phyloP scores from a whole-genome alignment of 2,329 filamentous ascomycete genomes.

The Fusarium algeriense region DNA sequence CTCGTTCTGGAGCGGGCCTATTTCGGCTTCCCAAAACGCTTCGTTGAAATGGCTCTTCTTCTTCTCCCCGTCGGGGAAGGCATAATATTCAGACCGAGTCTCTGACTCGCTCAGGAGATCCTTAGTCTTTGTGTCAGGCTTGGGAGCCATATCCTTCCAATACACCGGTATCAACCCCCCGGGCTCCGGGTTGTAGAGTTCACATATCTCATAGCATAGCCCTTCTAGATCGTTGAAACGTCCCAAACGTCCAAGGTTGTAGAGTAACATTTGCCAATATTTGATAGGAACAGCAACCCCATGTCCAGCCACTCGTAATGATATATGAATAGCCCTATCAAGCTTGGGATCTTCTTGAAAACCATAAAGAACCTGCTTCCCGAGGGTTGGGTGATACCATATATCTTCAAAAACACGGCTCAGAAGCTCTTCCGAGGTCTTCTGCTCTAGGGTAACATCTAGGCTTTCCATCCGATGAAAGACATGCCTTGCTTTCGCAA shows the following conservation, averaged over 20 bases:
- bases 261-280: slow-evolving; percentile 60
- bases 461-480: slow-evolving; percentile 52
- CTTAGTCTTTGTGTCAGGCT: neutral
- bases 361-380: slow-evolving; percentile 23
- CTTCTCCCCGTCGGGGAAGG: slow-evolving; percentile 15
- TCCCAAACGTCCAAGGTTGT: slow-evolving; percentile 58
- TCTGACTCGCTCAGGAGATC: neutral
- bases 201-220: slow-evolving; percentile 58
- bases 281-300: slow-evolving; percentile 52
- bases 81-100: slow-evolving; percentile 20
- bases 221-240: slow-evolving; percentile 60
- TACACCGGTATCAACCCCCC: slow-evolving; percentile 58
- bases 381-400: slow-evolving; percentile 45
- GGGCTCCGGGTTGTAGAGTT: slow-evolving; percentile 52
- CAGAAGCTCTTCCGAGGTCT: slow-evolving; percentile 47
- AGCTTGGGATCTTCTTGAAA: slow-evolving; percentile 40
- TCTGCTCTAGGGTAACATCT: slow-evolving; percentile 47
- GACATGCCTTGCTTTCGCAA: slow-evolving; percentile 44
- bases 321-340: slow-evolving; percentile 50
- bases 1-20: slow-evolving; percentile 26
- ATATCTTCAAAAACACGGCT: slow-evolving; percentile 45
- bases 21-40: slow-evolving; percentile 43
- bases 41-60: slow-evolving; percentile 37
- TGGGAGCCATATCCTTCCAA: slow-evolving; percentile 56
- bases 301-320: slow-evolving; percentile 48